phyloP scores from a whole-genome alignment of 177 flowering plant species.

The Vitis hybrid region DNA sequence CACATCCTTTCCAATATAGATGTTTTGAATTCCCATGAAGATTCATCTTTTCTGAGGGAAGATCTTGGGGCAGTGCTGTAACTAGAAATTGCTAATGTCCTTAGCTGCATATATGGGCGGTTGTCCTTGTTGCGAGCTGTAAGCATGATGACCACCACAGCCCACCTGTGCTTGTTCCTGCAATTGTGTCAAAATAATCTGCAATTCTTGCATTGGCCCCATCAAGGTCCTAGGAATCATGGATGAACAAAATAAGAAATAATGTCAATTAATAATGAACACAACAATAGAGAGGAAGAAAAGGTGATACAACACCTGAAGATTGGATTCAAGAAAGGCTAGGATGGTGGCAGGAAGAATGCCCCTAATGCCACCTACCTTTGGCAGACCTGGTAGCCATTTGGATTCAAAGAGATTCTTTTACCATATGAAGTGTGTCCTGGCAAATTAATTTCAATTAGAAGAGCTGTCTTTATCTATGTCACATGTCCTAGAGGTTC shows the following conservation, averaged over 20 bases:
- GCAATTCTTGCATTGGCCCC: constrained; percentile 41
- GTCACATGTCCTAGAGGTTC: no score
- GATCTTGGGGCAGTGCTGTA: constrained; percentile 34
- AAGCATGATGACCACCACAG: constrained; percentile 36
- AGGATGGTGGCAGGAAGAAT: constrained; percentile 36
- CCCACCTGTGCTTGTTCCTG: constrained; percentile 53
- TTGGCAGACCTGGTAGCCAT: constrained; percentile 4
- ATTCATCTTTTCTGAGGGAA: constrained; percentile 33
- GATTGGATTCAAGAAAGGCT: constrained; percentile 36
- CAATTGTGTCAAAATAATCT: constrained; percentile 42
- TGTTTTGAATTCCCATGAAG: no score
- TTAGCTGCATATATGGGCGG: constrained; percentile 35
- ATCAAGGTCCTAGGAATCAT: constrained; percentile 28
- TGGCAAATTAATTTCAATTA: no score
- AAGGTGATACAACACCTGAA: constrained; percentile 26
- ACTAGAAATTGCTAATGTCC: constrained; percentile 35
- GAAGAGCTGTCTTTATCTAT: no score
- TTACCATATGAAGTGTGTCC: no score
- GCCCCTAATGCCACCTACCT: constrained; percentile 47
- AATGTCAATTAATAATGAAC: not conserved
- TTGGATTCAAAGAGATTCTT: not conserved
- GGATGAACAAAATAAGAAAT: no score
- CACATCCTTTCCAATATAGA: no score
- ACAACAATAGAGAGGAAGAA: not conserved
- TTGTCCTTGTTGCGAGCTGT: constrained; percentile 35